Conservation (phyloP, 345 rosid species). For the Euphorbia lathyris region DNA sequence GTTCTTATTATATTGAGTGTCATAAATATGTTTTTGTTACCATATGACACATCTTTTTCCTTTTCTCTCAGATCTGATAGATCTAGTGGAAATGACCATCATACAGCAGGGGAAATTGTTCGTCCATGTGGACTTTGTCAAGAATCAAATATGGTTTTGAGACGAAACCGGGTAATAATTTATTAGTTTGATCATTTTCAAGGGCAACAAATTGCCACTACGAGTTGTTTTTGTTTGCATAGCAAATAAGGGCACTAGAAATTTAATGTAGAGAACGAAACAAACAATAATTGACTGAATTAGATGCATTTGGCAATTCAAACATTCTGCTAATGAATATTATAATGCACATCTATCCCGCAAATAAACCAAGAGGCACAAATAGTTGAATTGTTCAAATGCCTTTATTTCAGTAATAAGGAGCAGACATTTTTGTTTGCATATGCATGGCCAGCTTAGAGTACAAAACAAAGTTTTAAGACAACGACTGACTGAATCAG, state of each 20-base stretch:
- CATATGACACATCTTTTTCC: constrained; percentile 14
- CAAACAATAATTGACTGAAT: neutral
- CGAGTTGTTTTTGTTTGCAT: neutral
- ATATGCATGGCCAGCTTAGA: too few species aligned
- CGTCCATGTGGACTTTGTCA: constrained; percentile 70
- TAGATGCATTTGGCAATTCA: neutral
- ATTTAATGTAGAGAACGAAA: neutral
- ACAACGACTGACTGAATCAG: too few species aligned
- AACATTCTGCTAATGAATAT: neutral
- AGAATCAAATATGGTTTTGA: constrained; percentile 88
- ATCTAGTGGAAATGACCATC: constrained; percentile 54
- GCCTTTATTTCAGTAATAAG: too few species aligned
- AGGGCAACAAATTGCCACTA: neutral
- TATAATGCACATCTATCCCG: neutral
- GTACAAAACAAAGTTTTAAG: too few species aligned
- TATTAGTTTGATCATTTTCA: neutral
- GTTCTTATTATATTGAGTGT: constrained; percentile 16
- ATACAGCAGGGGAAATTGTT: constrained; percentile 60
- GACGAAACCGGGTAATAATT: constrained; percentile 62
- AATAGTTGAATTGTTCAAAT: too few species aligned
- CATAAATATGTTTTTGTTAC: constrained; percentile 14
- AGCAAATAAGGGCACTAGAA: neutral
- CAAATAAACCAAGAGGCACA: too few species aligned
- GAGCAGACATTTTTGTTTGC: too few species aligned
- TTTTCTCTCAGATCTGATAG: constrained; percentile 51